phyloP scores from a whole-genome alignment of 176 grass and related monocot species.

The Oryza meyeriana region DNA sequence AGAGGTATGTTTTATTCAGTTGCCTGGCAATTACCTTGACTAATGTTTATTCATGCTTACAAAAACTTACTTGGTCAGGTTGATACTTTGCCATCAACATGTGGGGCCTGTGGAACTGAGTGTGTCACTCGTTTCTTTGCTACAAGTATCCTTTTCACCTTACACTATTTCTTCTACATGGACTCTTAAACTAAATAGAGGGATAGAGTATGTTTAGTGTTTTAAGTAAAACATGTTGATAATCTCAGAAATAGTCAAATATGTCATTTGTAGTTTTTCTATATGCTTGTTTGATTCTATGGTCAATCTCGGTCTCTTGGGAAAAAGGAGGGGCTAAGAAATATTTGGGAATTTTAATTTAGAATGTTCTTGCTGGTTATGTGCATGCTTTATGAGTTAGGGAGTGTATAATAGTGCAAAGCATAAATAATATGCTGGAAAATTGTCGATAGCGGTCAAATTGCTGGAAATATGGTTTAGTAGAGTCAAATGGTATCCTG shows the following conservation, averaged over 20 bases:
- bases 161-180: background rate
- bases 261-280: background rate
- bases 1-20: conserved; percentile 56
- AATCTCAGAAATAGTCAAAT: background rate
- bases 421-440: background rate
- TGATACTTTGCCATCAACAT: conserved; percentile 81
- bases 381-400: background rate
- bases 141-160: conserved; percentile 72
- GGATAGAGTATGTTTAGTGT: background rate
- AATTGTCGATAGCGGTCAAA: background rate
- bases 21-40: background rate
- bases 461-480: background rate
- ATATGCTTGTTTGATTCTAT: conserved; percentile 19
- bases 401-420: background rate
- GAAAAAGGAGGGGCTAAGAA: no score
- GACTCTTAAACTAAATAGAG: background rate
- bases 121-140: conserved; percentile 77
- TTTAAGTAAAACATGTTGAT: background rate
- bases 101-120: conserved; percentile 70
- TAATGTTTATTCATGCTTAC: background rate
- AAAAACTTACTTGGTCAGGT: conserved; percentile 62
- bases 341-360: background rate
- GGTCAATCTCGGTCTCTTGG: background rate
- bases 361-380: background rate
- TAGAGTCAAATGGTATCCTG: no score